Percentiles rank a stretch among this genome's conserved stretches.
Conservation (phyloP, 2,329 filamentous ascomycete genomes). For the Penicillium brasilianum region DNA sequence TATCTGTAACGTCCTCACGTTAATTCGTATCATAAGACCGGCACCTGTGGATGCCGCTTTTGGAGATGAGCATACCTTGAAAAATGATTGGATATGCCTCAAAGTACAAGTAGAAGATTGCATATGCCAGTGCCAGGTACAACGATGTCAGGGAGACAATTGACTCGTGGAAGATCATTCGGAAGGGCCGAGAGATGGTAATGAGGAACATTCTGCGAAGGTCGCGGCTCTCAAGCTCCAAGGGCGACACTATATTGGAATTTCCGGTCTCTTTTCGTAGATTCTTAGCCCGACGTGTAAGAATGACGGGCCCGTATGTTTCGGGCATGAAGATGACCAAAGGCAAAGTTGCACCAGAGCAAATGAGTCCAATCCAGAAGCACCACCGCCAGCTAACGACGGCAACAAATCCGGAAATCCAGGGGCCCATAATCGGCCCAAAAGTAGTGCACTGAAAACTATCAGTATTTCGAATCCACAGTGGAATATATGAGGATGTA, state of each 20-base stretch:
- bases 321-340: conserved; percentile 68
- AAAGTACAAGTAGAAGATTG: conserved; percentile 74
- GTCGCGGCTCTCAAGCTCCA: conserved; percentile 65
- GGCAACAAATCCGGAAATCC: conserved; percentile 53
- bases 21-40: conserved; percentile 57
- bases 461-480: conserved; percentile 9
- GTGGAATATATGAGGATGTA: not conserved
- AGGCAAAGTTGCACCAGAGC: conserved; percentile 58
- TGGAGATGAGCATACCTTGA: conserved; percentile 38
- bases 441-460: conserved; percentile 40
- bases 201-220: conserved; percentile 56
- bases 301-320: conserved; percentile 65
- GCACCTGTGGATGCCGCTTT: not conserved
- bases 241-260: conserved; percentile 60
- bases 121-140: conserved; percentile 74
- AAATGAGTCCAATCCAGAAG: conserved; percentile 68
- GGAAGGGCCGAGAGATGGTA: conserved; percentile 71
- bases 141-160: conserved; percentile 72
- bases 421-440: conserved; percentile 51
- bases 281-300: conserved; percentile 61
- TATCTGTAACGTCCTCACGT: conserved; percentile 35
- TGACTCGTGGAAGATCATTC: conserved; percentile 73
- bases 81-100: conserved; percentile 76
- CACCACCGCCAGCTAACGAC: conserved; percentile 54
- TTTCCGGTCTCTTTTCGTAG: conserved; percentile 64